Percentiles rank a stretch among this genome's conserved stretches.
Conservation (phyloP, 257 asterid species). For the Haberlea rhodopensis region DNA sequence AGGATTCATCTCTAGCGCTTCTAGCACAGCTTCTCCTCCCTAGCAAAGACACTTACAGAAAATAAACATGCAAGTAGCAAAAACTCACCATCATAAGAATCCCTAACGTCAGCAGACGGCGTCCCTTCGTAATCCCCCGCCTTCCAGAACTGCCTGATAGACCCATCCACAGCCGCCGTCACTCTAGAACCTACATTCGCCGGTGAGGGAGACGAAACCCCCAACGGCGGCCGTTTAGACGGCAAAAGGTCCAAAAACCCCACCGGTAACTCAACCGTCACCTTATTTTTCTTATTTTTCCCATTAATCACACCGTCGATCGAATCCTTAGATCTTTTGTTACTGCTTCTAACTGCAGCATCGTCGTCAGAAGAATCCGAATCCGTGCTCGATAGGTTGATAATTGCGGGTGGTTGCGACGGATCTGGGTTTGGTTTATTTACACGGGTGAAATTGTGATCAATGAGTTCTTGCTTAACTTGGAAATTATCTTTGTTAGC, state of each 20-base stretch:
- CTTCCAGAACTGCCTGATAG: conserved; percentile 80
- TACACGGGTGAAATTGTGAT: conserved; percentile 8
- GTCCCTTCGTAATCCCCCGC: conserved; percentile 84
- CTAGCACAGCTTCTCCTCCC: not conserved
- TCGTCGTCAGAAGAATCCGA: conserved; percentile 33
- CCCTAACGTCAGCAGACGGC: conserved; percentile 40
- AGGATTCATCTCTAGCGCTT: not conserved
- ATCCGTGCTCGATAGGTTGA: conserved; percentile 42
- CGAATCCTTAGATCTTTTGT: conserved; percentile 15
- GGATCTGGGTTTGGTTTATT: not conserved
- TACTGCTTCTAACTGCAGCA: not conserved
- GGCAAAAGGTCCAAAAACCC: conserved; percentile 83
- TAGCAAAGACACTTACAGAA: not conserved
- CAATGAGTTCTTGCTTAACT: conserved; percentile 34
- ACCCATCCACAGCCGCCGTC: conserved; percentile 17
- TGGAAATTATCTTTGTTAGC: conserved; percentile 26
- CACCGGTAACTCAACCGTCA: conserved; percentile 47
- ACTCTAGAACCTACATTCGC: conserved; percentile 23
- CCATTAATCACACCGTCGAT: conserved; percentile 8
- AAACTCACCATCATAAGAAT: conserved; percentile 39
- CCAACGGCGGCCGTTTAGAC: conserved; percentile 23
- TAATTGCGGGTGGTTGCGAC: conserved; percentile 17
- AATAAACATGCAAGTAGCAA: conserved; percentile 16
- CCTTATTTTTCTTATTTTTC: conserved; percentile 48
- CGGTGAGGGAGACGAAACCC: conserved; percentile 30